Evolutionary conservation across 768 basidiomycete genomes (phyloP), one percentile per base, ranked within the genome.

Genomic region (Boletus reticuloceps): DNA sequence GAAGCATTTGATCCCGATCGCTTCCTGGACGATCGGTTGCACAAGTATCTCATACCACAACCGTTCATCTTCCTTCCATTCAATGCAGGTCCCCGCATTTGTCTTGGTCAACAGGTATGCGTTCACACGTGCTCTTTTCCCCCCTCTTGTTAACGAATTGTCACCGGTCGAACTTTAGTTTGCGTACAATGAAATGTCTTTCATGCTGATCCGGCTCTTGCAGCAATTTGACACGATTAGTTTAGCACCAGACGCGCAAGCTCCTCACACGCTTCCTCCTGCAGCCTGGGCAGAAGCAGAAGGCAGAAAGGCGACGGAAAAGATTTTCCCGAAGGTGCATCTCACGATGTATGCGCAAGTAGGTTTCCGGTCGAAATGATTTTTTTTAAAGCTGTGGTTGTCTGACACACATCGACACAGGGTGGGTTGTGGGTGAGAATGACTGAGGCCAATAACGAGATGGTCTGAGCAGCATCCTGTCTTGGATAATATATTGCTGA

Each of bases 41-140:
- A 82, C 58, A 82, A 80, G 61, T 85, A 86, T 53, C 74, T 88
- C 29, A 72, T 79, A 29, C 77, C 80, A 37, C 85, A 86, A 58
- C 79, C 84, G 0, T 87, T 84, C 72, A 85, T 87, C 54, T 90
- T 89, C 72, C 75, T 88, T 5, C 84, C 83, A 16, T 85, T 85
- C 73, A 84, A 83, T 53, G 82, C 71, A 16, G 64, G 74, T 17
- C 83, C 83, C 7, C 75, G 82, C 16, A 82, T 84, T 50, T 84
- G 82, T 58, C 75, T 83, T 6, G 83, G 83, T 6, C 83, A 85
- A 71, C 60, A 20, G 40, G 82, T 78, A 45, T 34, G 56, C 39
- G 19, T 40, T 49, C 47, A 19, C 51, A 12, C 5, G 19, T 16
- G 1, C 17, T 10, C 38, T 47, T 22, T 4, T 17, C 20, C 17